phyloP scores from a whole-genome alignment of 495 filamentous ascomycete genomes.

The Aspergillus affinis region DNA sequence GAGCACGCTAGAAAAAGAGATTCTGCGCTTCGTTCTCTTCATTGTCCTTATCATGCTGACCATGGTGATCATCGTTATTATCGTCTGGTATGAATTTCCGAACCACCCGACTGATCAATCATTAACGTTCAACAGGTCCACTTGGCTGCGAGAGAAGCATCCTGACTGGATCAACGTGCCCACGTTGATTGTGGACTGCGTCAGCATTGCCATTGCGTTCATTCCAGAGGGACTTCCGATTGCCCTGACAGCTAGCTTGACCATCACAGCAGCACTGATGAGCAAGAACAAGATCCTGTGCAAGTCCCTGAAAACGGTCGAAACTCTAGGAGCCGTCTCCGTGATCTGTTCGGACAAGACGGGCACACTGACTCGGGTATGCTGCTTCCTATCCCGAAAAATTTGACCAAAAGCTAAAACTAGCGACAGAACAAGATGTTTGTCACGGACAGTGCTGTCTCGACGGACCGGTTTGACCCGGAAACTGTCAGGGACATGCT shows the following conservation, averaged over 20 bases:
- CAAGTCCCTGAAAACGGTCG: conserved; percentile 66
- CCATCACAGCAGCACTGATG: conserved; percentile 62
- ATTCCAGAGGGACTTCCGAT: conserved; percentile 70
- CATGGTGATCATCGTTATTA: conserved; percentile 53
- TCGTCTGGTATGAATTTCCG: conserved; percentile 51
- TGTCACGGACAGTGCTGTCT: conserved; percentile 49
- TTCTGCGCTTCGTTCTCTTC: conserved; percentile 62
- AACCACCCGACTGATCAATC: conserved; percentile 30
- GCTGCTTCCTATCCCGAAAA: conserved; percentile 1
- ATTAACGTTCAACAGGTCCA: conserved; percentile 24
- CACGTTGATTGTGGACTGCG: conserved; percentile 60
- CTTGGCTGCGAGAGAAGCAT: conserved; percentile 57
- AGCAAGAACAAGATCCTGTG: conserved; percentile 61
- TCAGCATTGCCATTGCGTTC: conserved; percentile 66
- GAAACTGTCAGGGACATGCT: neutral
- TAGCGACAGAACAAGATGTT: conserved; percentile 55
- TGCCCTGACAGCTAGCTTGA: conserved; percentile 55
- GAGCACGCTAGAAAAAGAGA: conserved; percentile 62
- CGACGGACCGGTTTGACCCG: conserved; percentile 38
- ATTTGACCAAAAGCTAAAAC: neutral
- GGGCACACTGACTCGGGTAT: conserved; percentile 61
- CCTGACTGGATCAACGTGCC: conserved; percentile 65
- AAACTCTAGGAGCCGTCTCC: conserved; percentile 66
- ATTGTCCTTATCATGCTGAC: conserved; percentile 56
- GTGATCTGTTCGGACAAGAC: conserved; percentile 72